Percentiles rank a stretch among this genome's conserved stretches.
Evolutionary conservation across 257 asterid species (phyloP).

Genomic region (Solanum chilense): DNA sequence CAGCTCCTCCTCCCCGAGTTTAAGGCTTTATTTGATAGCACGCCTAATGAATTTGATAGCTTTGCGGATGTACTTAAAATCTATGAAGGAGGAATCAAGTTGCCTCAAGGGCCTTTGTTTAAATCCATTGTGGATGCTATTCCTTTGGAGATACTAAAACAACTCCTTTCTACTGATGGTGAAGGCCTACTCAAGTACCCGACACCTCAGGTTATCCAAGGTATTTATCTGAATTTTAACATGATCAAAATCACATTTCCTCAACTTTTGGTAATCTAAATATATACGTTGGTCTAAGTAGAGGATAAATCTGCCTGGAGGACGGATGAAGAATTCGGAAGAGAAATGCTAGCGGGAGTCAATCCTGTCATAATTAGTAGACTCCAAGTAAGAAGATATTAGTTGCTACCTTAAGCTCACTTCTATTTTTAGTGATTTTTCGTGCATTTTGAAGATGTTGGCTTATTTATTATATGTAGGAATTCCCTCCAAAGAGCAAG

Average conservation of each 20-base stretch:
- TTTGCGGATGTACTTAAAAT: conserved; percentile 8
- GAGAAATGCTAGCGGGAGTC: conserved; percentile 22
- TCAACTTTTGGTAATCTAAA: background rate
- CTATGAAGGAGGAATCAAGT: conserved; percentile 17
- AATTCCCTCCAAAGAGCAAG: conserved; percentile 11
- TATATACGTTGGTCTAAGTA: background rate
- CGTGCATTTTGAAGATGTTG: background rate
- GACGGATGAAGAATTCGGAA: conserved; percentile 18
- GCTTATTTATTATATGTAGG: background rate
- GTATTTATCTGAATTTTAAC: background rate
- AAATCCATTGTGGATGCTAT: background rate
- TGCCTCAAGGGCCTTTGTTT: conserved; percentile 1
- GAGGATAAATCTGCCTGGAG: conserved; percentile 21
- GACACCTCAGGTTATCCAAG: conserved; percentile 11
- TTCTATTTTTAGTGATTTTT: background rate
- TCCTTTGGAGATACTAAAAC: conserved; percentile 2
- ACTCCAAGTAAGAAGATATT: conserved; percentile 10
- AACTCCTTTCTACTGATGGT: conserved; percentile 9
- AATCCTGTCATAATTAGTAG: conserved; percentile 9
- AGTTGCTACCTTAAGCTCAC: background rate
- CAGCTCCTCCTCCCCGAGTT: conserved; percentile 16
- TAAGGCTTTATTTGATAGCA: conserved; percentile 2
- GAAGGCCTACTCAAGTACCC: conserved; percentile 8
- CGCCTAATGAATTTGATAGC: conserved; percentile 15
- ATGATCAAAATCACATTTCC: too few relatives aligned